Evolutionary conservation across 441 rosid genomes (phyloP).

Genomic region (Mallotus repandus): DNA sequence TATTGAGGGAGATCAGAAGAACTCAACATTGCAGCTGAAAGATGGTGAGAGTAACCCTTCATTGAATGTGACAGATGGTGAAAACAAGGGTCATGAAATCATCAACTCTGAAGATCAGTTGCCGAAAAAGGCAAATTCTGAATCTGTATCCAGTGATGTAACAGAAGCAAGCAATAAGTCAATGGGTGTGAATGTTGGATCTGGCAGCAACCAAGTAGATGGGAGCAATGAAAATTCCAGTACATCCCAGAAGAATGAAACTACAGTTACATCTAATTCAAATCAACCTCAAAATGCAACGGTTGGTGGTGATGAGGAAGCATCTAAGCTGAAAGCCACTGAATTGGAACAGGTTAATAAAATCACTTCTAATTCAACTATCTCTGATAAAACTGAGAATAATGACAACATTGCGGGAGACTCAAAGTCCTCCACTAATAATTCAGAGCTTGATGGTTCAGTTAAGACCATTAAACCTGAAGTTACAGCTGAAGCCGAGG

Average conservation of each 20-base stretch:
- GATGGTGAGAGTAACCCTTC: slow-evolving; percentile 25
- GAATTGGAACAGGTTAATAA: slow-evolving; percentile 31
- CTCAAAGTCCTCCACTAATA: slow-evolving; percentile 28
- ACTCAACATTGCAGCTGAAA: slow-evolving; percentile 26
- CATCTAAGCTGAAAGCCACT: slow-evolving; percentile 25
- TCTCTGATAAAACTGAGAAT: slow-evolving; percentile 27
- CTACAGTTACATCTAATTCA: slow-evolving; percentile 26
- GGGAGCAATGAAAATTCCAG: slow-evolving; percentile 27
- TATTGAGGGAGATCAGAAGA: slow-evolving; percentile 25
- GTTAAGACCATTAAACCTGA: slow-evolving; percentile 32
- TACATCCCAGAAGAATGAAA: slow-evolving; percentile 38
- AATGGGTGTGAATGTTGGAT: slow-evolving; percentile 34
- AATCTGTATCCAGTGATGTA: slow-evolving; percentile 23
- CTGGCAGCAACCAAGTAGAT: slow-evolving; percentile 29
- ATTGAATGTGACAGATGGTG: slow-evolving; percentile 29
- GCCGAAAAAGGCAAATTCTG: slow-evolving; percentile 13
- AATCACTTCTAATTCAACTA: slow-evolving; percentile 25
- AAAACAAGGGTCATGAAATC: slow-evolving; percentile 30
- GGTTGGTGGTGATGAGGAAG: slow-evolving; percentile 29
- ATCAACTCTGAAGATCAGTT: slow-evolving; percentile 21
- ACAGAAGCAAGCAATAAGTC: slow-evolving; percentile 20
- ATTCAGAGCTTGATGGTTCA: slow-evolving; percentile 23
- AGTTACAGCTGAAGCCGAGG: slow-evolving; percentile 30
- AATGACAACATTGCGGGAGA: slow-evolving; percentile 26
- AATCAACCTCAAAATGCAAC: slow-evolving; percentile 39